These are phyloP conservation scores for Fraxinus dipetala DNA, from an alignment of 305 asterid genomes.

Conservation along the genomic window DNA sequence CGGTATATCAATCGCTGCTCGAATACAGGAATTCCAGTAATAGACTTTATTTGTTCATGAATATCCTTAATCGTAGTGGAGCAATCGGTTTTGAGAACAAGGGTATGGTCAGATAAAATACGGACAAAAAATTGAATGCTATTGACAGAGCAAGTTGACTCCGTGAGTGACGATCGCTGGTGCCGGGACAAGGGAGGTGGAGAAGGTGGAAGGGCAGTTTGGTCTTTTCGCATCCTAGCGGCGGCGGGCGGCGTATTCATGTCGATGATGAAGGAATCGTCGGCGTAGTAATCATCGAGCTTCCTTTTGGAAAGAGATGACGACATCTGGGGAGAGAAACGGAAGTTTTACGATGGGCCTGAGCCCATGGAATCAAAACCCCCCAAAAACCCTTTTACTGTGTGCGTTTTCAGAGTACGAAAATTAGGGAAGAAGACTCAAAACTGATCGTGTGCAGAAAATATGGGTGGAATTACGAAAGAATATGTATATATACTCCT, in stretches of 20 bases:
- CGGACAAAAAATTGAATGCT: constrained; percentile 83
- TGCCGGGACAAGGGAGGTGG: constrained; percentile 3
- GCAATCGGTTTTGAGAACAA: constrained; percentile 55
- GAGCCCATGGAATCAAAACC: constrained; percentile 43
- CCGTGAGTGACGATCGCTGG: constrained; percentile 37
- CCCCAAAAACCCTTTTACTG: constrained; percentile 9
- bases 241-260: constrained; percentile 22
- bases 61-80: constrained; percentile 46
- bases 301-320: constrained; percentile 56
- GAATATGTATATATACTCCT: not conserved
- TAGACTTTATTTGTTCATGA: constrained; percentile 48
- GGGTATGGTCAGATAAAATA: constrained; percentile 52
- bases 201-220: constrained; percentile 24
- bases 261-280: constrained; percentile 22
- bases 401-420: not conserved
- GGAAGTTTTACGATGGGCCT: constrained; percentile 35
- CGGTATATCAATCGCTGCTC: constrained; percentile 72
- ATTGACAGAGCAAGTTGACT: constrained; percentile 21
- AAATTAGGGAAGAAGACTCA: not conserved
- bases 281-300: constrained; percentile 52
- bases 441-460: not conserved
- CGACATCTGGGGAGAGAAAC: constrained; percentile 41
- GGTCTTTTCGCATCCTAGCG: constrained; percentile 65
- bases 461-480: not conserved
- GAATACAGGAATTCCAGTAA: constrained; percentile 55